Base-by-base conservation (phyloP, 1,284 basidiomycete genomes). In the Pholiota adiposa region DNA sequence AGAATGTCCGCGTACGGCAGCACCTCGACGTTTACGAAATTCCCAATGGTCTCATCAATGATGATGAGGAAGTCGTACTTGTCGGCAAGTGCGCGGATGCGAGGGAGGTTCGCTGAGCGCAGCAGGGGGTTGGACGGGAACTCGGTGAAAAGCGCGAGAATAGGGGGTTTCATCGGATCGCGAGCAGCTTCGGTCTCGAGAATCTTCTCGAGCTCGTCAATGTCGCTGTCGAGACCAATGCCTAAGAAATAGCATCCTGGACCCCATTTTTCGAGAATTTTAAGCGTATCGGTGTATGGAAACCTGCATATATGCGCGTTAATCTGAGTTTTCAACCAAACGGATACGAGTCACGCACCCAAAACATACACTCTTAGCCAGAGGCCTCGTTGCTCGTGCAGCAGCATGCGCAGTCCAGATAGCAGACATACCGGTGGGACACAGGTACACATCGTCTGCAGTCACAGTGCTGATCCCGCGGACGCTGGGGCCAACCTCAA, bases 241-340 rank as follows among this genome's bases (percentile, higher is more conserved):
- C 96, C 97, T 60, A 93, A 85, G 79, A 98, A 97, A 73, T 94
- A 83, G 67, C 91, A 95, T 0, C 97, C 97, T 0, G 93, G 93
- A 0, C 97, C 97, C 94, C 96, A 99, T 75, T 99, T 98, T 67
- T 97, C 82, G 3, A 99, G 80, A 44, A 97, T 87, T 76, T 99
- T 99, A 62, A 98, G 84, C n/a, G 97, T 98, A 74, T 99, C 97
- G 8, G 90, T 94, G 74, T 98, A 99, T 0, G 96, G 93, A 75
- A 99, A 99, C 18, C 96, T 97, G 21, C 9, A 69, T 51, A 65
- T 18, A 23, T 44, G 27, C 8, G 14, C 19, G 12, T 57, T 16
- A 63, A 41, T 21, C 21, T 19, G 55, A 21, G 4, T 38, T 14
- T 38, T 16, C 14, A n/a, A 4, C 4, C 36, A 38, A 38, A 6